Percentiles rank a stretch among this genome's conserved stretches.
Conservation (phyloP, 2,329 filamentous ascomycete genomes). For the Pestalotiopsis sp. region DNA sequence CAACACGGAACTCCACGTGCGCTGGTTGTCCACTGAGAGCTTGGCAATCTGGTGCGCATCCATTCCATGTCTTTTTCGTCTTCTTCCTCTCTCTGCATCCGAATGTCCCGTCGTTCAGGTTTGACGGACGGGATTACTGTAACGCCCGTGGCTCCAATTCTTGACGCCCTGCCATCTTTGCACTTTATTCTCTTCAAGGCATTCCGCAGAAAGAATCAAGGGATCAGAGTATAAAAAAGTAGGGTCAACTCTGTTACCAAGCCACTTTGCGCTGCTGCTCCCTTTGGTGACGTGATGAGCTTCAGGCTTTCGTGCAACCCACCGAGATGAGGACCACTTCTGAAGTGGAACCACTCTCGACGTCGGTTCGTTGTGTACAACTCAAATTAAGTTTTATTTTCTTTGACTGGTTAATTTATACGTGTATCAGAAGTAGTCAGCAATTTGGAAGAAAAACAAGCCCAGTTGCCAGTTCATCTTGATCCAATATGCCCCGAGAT, state of each 20-base stretch:
- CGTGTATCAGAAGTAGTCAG: neutral
- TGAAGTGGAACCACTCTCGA: neutral
- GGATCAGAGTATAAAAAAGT: neutral
- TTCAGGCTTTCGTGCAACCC: neutral
- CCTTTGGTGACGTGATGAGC: neutral
- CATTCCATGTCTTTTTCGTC: neutral
- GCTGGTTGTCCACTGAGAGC: neutral
- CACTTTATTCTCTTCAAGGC: neutral
- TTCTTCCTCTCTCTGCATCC: neutral
- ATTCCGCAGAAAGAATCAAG: neutral
- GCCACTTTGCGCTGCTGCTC: neutral
- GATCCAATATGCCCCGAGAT: neutral
- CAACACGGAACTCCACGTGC: constrained; percentile 1
- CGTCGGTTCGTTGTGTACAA: neutral
- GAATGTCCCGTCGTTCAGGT: neutral
- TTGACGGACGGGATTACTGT: neutral
- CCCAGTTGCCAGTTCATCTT: neutral
- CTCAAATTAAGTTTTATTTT: neutral
- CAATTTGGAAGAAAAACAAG: neutral
- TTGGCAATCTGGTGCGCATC: neutral
- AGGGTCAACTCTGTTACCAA: neutral
- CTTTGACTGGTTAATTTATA: neutral
- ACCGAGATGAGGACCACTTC: neutral
- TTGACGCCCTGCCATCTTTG: neutral
- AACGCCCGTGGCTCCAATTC: neutral